Base-by-base conservation (phyloP, 164 flowering plant species). In the Vitis riparia region DNA sequence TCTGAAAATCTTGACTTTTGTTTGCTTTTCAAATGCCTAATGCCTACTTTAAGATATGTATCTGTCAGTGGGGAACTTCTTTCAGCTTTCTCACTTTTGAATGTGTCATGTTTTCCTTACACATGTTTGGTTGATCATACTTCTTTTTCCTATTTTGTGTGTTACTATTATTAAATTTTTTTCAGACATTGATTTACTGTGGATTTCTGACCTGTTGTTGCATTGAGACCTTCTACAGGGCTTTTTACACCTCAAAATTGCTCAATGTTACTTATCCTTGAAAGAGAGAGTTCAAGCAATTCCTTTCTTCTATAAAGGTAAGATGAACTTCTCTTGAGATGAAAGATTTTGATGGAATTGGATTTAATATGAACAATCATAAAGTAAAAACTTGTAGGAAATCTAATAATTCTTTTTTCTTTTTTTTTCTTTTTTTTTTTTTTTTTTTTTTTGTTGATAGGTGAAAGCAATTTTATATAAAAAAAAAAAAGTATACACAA, bases 291-390 rank as follows among this genome's bases (percentile, higher is more conserved):
- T 15, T 58, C 75, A 80, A 73, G 91, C 95, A 13, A 81, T 88
- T 79, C 29, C 71, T n/a, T 84, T 65, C 76, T 85, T 82, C 62
- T 76, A 83, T 48, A 84, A 82, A 81, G 91, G 95, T 90, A 62
- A 65, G 27, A 17, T 9, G 14, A 13, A 29, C 8, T 23, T 57
- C 58, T 51, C 12, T 55, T 55, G 17, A 16, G 58, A 3, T 65
- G 12, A 3, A 15, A 16, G 19, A 17, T 52, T 64, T 55, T 32
- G 60, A 70, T 5, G 48, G 14, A 29, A 66, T 32, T 32, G 15
- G 1, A 2, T 44, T 62, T 62, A 11, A 44, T 15, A 51, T 51
- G 8, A 55, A 64, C 11, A 29, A 19, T 27, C 2, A 23, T 2
- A 8, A 64, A 50, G 7, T 3, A 50, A 47, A 8, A 16, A n/a